These are phyloP conservation scores for Plasmodium gaboni DNA, from an alignment of 169 alveolate genomes.

Conservation along the genomic window DNA sequence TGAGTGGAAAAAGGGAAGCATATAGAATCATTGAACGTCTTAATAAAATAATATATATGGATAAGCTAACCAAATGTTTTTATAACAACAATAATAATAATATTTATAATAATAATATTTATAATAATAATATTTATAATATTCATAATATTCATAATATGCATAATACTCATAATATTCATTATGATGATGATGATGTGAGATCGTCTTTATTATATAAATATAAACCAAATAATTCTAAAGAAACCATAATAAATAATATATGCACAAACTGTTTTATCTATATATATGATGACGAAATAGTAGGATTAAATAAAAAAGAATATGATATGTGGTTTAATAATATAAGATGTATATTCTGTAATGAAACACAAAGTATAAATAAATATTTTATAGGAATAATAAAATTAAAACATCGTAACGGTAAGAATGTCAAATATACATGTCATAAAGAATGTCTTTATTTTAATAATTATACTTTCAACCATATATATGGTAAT, in stretches of 20 bases:
- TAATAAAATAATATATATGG: constrained; percentile 32
- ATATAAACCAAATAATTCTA: not conserved
- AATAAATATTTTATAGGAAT: constrained; percentile 48
- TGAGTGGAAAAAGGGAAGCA: constrained; percentile 74
- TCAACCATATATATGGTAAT: constrained; percentile 55
- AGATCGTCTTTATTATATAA: not conserved
- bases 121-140: too few relatives aligned
- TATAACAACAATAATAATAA: constrained; percentile 11
- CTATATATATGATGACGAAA: constrained; percentile 57
- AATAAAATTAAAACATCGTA: constrained; percentile 28
- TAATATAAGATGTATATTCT: constrained; percentile 34
- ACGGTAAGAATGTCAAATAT: constrained; percentile 43
- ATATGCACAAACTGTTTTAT: constrained; percentile 10
- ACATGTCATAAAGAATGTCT: constrained; percentile 68
- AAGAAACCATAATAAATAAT: constrained; percentile 42
- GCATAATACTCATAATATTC: too few relatives aligned
- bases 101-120: too few relatives aligned
- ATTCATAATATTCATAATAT: too few relatives aligned
- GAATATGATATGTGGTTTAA: constrained; percentile 57
- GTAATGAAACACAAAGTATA: constrained; percentile 58
- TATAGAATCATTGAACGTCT: constrained; percentile 52
- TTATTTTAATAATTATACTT: constrained; percentile 44
- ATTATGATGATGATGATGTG: not conserved
- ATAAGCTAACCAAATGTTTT: constrained; percentile 47
- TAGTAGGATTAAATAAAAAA: constrained; percentile 27